These are phyloP conservation scores for Pleoardoris graminearum DNA, from an alignment of 2,329 filamentous ascomycete genomes.

Conservation along the genomic window DNA sequence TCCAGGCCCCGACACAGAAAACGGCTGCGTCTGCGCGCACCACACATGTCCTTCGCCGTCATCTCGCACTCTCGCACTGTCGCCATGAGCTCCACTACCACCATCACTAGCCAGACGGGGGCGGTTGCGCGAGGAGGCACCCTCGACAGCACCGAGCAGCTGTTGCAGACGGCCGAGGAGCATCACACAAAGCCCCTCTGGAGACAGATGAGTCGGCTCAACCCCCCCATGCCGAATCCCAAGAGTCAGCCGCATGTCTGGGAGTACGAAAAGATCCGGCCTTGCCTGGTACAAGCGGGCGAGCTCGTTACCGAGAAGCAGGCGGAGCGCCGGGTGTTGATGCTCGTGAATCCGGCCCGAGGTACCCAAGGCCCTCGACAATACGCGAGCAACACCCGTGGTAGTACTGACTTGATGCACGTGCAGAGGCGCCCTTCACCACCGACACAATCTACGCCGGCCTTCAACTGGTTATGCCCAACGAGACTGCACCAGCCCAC, in stretches of 20 bases:
- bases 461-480: conserved; percentile 60
- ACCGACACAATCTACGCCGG: conserved; percentile 63
- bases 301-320: conserved; percentile 44
- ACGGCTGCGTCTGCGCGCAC: too few species aligned
- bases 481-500: conserved; percentile 60
- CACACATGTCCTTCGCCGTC: too few species aligned
- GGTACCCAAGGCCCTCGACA: conserved; percentile 21
- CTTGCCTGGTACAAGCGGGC: conserved; percentile 43
- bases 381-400: not conserved
- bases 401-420: not conserved
- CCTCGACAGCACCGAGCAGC: too few species aligned
- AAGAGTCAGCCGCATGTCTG: conserved; percentile 44
- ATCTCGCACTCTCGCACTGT: too few species aligned
- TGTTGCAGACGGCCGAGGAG: too few species aligned
- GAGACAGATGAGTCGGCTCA: conserved; percentile 54
- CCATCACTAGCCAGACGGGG: too few species aligned
- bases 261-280: conserved; percentile 44
- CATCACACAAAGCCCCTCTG: conserved; percentile 48
- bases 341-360: conserved; percentile 47
- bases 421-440: conserved; percentile 57
- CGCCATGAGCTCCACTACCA: too few species aligned
- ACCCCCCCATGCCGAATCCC: conserved; percentile 54
- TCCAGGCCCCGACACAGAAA: too few species aligned
- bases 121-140: too few species aligned
- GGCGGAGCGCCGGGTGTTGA: conserved; percentile 47